Evolutionary conservation across 1,284 basidiomycete genomes (phyloP), one percentile per base, ranked within the genome.

Genomic region (Lignosus rhinocerotis): DNA sequence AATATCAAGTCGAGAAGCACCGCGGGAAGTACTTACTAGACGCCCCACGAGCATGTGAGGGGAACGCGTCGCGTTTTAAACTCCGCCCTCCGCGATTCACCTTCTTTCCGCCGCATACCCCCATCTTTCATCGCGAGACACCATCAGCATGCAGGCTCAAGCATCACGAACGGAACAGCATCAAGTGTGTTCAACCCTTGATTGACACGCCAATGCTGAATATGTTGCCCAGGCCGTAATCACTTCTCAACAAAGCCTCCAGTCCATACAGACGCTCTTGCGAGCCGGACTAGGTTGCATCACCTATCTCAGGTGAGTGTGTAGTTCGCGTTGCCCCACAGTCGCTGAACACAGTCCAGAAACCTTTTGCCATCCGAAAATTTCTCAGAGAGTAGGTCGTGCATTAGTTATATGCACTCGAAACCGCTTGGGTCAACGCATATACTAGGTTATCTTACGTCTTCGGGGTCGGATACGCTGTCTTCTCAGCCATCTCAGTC

Each of bases 281-380:
- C 78, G 78, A 63, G 88, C 91, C 10, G 87, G 89, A 8, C 71
- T 93, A 47, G 90, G 88, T 1, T 90, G 89, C 60, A 89, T 93
- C 56, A 83, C 88, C 19, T 93, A 86, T 69, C 73, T 93, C 53
- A 83, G 90, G 90, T 86, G 67, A 30, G 60, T 34, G 30, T 31
- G 33, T 33, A 25, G 41, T 34, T 50, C 56, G 55, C 59, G 51
- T 53, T 39, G 59, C 39, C 34, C 31, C 17, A 16, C 31, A n/a
- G 17, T 10, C 45, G 41, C 42, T 33, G 33, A 32, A 14, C 47
- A 44, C 52, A 21, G 45, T 11, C 10, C 65, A 90, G 88, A 59
- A 86, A 88, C 63, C 72, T 93, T 4, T 78, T 93, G 21, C 89
- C 90, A 6, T 84, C 87, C 34, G 89, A 92, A 50, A 92, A 92